Conservation (phyloP, 2,329 filamentous ascomycete species). For the Tolypocladium tundrense region DNA sequence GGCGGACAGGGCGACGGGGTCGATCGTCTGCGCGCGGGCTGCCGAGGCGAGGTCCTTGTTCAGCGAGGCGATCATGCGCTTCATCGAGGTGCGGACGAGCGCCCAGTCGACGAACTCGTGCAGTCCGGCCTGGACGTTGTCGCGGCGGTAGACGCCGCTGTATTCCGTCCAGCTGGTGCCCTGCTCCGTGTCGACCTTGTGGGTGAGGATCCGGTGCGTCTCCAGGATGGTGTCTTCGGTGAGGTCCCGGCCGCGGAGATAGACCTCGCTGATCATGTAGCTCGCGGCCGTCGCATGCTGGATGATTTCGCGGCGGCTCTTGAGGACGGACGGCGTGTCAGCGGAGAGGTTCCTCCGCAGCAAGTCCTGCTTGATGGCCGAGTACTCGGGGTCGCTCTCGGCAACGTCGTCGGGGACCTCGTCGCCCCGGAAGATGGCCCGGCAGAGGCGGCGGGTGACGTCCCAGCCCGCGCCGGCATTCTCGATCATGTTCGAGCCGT, state of each 20-base stretch:
- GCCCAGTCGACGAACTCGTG: background rate
- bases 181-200: constrained; percentile 4
- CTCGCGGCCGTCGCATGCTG: constrained; percentile 6
- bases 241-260: constrained; percentile 3
- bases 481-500: no score
- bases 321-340: no score
- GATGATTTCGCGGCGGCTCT: constrained; percentile 3
- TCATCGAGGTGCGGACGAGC: constrained; percentile 14
- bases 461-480: no score
- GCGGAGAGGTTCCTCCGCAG: no score
- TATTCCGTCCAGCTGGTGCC: constrained; percentile 8
- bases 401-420: no score
- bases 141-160: constrained; percentile 5
- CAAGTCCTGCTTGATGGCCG: no score
- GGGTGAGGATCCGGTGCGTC: constrained; percentile 13
- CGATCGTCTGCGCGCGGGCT: constrained; percentile 1
- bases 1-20: constrained; percentile 15
- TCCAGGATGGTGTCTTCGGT: constrained; percentile 12
- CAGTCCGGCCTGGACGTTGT: background rate
- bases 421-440: no score
- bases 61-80: constrained; percentile 8
- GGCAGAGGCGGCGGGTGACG: no score
- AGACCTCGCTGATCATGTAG: constrained; percentile 7
- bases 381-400: no score
- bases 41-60: constrained; percentile 11